These are phyloP conservation scores for Aristolochia californica DNA, from an alignment of 164 flowering plant genomes.

Conservation along the genomic window DNA sequence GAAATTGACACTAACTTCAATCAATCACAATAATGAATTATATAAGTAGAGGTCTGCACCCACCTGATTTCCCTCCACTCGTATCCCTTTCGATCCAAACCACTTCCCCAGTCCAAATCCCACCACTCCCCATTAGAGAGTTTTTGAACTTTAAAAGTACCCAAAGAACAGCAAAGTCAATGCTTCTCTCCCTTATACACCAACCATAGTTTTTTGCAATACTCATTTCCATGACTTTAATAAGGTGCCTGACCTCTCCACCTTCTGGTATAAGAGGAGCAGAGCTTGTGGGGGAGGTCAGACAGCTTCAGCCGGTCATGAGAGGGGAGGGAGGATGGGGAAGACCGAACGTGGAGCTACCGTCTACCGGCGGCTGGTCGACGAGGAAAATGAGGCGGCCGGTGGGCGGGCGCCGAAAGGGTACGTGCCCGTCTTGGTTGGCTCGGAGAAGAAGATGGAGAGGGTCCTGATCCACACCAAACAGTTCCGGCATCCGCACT, in stretches of 20 bases:
- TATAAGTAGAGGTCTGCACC: background rate
- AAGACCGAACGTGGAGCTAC: background rate
- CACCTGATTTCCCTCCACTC: background rate
- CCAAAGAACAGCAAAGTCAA: background rate
- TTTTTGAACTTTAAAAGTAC: too few relatives aligned
- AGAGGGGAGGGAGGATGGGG: conserved; percentile 2
- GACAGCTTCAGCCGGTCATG: too few relatives aligned
- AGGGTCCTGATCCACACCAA: conserved; percentile 16
- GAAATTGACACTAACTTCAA: background rate
- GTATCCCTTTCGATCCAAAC: background rate
- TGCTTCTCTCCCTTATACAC: background rate
- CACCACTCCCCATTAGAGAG: background rate
- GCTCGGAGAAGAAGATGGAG: conserved; percentile 12
- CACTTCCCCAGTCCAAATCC: background rate
- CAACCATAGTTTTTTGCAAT: conserved; percentile 1
- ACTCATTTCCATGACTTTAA: background rate
- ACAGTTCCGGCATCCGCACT: conserved; percentile 11
- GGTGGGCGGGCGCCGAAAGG: conserved; percentile 3
- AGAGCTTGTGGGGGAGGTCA: background rate
- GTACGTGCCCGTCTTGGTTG: conserved; percentile 16
- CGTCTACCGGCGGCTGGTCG: background rate
- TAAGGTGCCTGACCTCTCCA: background rate
- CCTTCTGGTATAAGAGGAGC: background rate
- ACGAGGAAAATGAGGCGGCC: background rate
- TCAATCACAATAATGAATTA: background rate